Conservation (phyloP, 257 asterid genomes). For the Asclepias syriaca region DNA sequence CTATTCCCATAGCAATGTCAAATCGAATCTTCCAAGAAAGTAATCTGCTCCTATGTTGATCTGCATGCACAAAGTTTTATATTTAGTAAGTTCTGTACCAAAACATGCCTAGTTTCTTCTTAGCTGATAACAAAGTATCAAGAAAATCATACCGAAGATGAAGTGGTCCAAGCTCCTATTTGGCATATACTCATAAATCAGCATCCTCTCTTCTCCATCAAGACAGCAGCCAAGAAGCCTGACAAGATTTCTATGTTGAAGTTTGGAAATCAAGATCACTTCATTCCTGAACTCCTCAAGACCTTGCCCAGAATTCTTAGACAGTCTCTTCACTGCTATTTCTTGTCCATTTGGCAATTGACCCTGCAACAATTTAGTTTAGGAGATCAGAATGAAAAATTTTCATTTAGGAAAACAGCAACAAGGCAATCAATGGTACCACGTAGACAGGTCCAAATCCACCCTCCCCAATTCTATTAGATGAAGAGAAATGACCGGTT, state of each 20-base stretch:
- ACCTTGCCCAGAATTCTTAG: conserved; percentile 36
- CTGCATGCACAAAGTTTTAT: conserved; percentile 11
- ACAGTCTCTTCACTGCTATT: conserved; percentile 46
- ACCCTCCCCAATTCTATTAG: conserved; percentile 11
- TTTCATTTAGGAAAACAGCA: not conserved
- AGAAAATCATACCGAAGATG: conserved; percentile 28
- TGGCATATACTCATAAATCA: conserved; percentile 36
- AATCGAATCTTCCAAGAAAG: conserved; percentile 23
- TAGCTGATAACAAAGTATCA: not conserved
- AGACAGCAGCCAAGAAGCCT: conserved; percentile 39
- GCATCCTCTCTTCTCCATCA: conserved; percentile 28
- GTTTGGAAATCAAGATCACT: conserved; percentile 32
- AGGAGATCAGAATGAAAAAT: not conserved
- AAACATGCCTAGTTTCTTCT: not conserved
- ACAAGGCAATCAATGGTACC: conserved; percentile 18
- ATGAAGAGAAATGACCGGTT: conserved; percentile 30
- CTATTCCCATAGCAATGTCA: conserved; percentile 24
- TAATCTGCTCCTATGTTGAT: conserved; percentile 7
- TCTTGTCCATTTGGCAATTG: conserved; percentile 21
- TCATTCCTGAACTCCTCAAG: conserved; percentile 10
- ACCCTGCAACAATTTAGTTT: conserved; percentile 24
- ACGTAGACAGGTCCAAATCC: conserved; percentile 47
- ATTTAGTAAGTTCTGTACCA: not conserved
- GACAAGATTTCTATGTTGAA: conserved; percentile 44
- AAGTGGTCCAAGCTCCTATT: conserved; percentile 35